Evolutionary conservation across 345 rosid genomes (phyloP).

Genomic region (Eucalyptus cladocalyx): DNA sequence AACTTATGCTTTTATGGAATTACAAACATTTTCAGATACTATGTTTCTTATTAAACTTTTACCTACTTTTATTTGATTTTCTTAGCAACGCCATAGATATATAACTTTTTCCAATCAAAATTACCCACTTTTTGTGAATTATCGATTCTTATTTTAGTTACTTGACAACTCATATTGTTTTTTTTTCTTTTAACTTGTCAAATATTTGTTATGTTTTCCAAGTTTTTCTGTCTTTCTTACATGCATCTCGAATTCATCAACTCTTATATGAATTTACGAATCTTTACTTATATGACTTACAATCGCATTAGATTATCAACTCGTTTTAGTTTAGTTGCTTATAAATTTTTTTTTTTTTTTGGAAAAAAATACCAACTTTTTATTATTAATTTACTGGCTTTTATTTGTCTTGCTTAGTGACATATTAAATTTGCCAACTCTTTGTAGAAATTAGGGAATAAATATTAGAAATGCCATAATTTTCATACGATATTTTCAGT

Average conservation of each 20-base stretch:
- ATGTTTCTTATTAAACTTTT: background rate
- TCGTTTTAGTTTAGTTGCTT: background rate
- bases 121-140: no score
- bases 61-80: background rate
- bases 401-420: background rate
- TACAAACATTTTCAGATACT: background rate
- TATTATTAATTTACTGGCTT: background rate
- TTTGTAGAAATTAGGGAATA: background rate
- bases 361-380: background rate
- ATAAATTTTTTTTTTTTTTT: no score
- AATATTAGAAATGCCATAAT: no score
- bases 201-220: background rate
- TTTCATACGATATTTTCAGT: background rate
- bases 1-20: background rate
- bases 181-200: background rate
- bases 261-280: background rate
- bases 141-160: background rate
- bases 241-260: background rate
- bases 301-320: background rate
- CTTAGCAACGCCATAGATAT: no score
- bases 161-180: background rate
- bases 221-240: background rate
- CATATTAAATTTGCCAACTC: background rate
- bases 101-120: no score
- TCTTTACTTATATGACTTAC: background rate